Percentiles rank a stretch among this genome's conserved stretches.
These are phyloP conservation scores for Ophiostoma novo-ulmi DNA, from an alignment of 2,329 filamentous ascomycete genomes.

Conservation along the genomic window DNA sequence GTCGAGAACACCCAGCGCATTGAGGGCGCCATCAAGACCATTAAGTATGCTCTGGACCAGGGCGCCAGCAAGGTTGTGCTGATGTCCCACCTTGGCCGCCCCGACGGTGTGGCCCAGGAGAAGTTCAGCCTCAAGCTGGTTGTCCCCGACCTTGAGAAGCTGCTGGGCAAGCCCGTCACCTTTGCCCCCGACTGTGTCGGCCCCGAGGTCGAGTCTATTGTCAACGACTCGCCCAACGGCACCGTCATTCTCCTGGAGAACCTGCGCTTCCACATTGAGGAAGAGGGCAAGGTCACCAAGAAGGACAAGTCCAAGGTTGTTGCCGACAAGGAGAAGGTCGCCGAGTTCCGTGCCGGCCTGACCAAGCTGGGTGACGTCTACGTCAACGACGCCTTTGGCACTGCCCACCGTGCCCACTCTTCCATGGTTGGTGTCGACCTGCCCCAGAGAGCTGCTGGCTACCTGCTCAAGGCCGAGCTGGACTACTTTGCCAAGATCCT, in stretches of 20 bases:
- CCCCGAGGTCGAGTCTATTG: slow-evolving; percentile 79
- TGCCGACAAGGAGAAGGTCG: slow-evolving; percentile 86
- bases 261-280: slow-evolving; percentile 95
- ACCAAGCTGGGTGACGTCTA: slow-evolving; percentile 93
- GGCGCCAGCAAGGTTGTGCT: slow-evolving; percentile 89
- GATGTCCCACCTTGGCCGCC: slow-evolving; percentile 97
- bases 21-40: slow-evolving; percentile 87
- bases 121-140: slow-evolving; percentile 97
- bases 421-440: slow-evolving; percentile 98
- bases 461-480: slow-evolving; percentile 99
- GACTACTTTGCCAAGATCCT: slow-evolving; percentile 98
- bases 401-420: slow-evolving; percentile 95
- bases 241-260: slow-evolving; percentile 92
- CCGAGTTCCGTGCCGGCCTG: slow-evolving; percentile 88
- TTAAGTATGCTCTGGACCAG: slow-evolving; percentile 87
- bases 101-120: slow-evolving; percentile 78
- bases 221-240: slow-evolving; percentile 75
- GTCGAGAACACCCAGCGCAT: slow-evolving; percentile 99
- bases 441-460: slow-evolving; percentile 93
- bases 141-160: slow-evolving; percentile 84
- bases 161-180: slow-evolving; percentile 72
- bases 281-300: slow-evolving; percentile 96
- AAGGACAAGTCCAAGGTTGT: slow-evolving; percentile 67
- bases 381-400: slow-evolving; percentile 98
- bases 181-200: slow-evolving; percentile 91